Evolutionary conservation across 148 eudicot genomes (phyloP), one percentile per base, ranked within the genome.

Genomic region (Fagopyrum homotropicum): DNA sequence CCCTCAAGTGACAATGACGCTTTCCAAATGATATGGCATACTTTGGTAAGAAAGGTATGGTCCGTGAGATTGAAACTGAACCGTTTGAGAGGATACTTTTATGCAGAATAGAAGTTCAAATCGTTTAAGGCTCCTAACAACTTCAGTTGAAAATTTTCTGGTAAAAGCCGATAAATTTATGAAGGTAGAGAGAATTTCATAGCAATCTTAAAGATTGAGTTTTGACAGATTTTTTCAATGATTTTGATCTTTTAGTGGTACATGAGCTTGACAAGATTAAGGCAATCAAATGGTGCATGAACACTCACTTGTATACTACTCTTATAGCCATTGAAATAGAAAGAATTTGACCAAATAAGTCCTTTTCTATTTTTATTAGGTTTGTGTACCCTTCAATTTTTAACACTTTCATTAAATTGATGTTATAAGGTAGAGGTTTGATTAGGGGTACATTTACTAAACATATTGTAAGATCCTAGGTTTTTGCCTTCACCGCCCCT

Each of bases 11-110:
- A 86, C 47, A 84, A 82, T 49, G 98, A 95, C 69, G 98, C 98
- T 1, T 90, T 92, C 11, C 93, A 95, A 63, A 92, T 90, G 92
- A 89, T 95, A 78, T 95, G 98, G 98, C 81, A 84, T 75, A 86
- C 91, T 8, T 73, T 95, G 73, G 86, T 87, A 0, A 76, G 89
- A 9, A 95, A 90, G 80, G 93, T 92, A 17, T 89, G 96, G 4
- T 75, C 82, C 1, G 72, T 92, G 9, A 86, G 77, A 51, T 30
- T 86, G 84, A 92, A 84, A 79, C 8, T 90, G 73, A 85, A 92
- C 69, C 73, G 80, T 45, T 77, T 79, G 9, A 84, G 79, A 73
- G 85, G 98, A 73, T 89, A 79, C 76, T 77, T 82, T 51, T 84
- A 73, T 26, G 76, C 46, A 57, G 64, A 51, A 44, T 82, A 79